Percentiles rank a stretch among this genome's conserved stretches.
Evolutionary conservation across 805 yeast genomes (phyloP).

Genomic region (Jamesozyma spencerorum): DNA sequence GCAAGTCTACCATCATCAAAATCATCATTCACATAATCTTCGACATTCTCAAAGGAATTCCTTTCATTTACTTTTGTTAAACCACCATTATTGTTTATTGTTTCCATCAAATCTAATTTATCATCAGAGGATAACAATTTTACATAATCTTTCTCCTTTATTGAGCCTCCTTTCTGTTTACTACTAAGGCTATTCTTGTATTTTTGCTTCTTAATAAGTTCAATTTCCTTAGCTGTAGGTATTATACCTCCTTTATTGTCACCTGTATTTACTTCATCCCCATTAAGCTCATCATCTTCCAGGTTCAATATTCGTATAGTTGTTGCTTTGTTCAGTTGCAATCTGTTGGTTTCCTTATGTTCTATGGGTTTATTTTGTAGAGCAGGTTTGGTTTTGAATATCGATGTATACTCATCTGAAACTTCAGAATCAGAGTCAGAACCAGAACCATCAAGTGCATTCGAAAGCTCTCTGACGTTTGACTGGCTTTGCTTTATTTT

Average conservation of each 20-base stretch:
- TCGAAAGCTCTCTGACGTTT: too few relatives aligned
- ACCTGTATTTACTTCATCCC: neutral
- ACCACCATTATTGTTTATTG: slow-evolving; percentile 13
- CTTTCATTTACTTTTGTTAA: slow-evolving; percentile 7
- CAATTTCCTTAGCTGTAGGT: neutral
- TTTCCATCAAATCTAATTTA: slow-evolving; percentile 19
- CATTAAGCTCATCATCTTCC: slow-evolving; percentile 3
- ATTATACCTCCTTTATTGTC: slow-evolving; percentile 2
- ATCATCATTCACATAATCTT: slow-evolving; percentile 9
- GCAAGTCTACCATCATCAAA: slow-evolving; percentile 24
- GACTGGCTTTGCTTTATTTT: neutral
- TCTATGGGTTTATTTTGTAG: too few relatives aligned
- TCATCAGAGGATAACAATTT: slow-evolving; percentile 23
- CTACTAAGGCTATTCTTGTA: neutral
- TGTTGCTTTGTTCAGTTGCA: too few relatives aligned
- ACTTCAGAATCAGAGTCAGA: neutral
- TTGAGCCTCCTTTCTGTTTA: neutral
- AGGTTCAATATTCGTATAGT: slow-evolving; percentile 1
- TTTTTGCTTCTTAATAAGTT: neutral
- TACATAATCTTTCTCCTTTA: slow-evolving; percentile 20
- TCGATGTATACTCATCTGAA: neutral
- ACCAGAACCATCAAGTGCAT: neutral
- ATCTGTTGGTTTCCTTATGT: too few relatives aligned
- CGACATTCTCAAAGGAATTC: slow-evolving; percentile 6
- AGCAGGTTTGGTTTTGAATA: neutral